These are phyloP conservation scores for Diospyros lotus DNA, from an alignment of 148 eudicot genomes.

Conservation along the genomic window DNA sequence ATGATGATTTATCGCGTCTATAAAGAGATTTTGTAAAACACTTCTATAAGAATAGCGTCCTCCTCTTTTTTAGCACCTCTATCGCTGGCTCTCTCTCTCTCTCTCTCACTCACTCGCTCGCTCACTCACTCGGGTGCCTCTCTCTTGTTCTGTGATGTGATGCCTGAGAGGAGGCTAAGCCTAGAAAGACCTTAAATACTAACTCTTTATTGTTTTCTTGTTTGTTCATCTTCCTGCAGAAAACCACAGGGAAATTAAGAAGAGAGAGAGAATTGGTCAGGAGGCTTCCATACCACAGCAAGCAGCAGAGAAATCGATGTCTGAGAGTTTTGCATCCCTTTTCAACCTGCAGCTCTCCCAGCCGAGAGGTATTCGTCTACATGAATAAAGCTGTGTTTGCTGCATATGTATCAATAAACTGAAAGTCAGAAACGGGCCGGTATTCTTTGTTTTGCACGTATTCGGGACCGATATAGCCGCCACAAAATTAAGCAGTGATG, in stretches of 20 bases:
- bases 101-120: too few species aligned
- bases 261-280: conserved; percentile 8
- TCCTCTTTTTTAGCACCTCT: too few species aligned
- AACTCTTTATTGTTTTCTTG: conserved; percentile 8
- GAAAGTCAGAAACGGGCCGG: background rate
- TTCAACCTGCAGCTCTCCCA: conserved; percentile 20
- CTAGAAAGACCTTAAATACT: conserved; percentile 12
- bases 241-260: conserved; percentile 14
- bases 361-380: conserved; percentile 30
- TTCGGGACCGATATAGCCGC: background rate
- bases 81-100: too few species aligned
- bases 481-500: conserved; percentile 13
- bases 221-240: conserved; percentile 34
- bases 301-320: conserved; percentile 39
- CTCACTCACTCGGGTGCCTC: too few species aligned
- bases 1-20: too few species aligned
- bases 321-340: conserved; percentile 31
- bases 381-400: conserved; percentile 14
- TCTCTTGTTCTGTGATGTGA: conserved; percentile 14
- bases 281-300: conserved; percentile 23
- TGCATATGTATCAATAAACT: background rate
- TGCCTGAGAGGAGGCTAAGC: conserved; percentile 7
- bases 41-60: conserved; percentile 56
- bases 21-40: too few species aligned
- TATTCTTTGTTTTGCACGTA: conserved; percentile 12